Conservation (phyloP, 169 alveolate species). For the Eimeria tenella region DNA sequence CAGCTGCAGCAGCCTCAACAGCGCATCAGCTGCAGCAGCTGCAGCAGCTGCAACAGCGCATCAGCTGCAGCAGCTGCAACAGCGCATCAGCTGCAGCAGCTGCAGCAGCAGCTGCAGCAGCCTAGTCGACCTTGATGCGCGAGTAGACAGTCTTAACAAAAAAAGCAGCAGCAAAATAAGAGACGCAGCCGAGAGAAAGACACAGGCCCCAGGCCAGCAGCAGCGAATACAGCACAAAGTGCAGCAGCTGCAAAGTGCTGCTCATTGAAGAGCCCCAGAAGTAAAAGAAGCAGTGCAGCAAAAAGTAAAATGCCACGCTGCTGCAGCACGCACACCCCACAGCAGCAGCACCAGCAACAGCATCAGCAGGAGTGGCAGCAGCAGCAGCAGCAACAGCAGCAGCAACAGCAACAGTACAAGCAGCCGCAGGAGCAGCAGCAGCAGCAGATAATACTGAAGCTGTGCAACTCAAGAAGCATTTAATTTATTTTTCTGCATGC, state of each 20-base stretch:
- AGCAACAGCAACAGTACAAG: neutral
- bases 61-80: neutral
- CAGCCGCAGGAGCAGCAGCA: too few species aligned
- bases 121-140: constrained; percentile 43
- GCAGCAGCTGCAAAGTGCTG: constrained; percentile 10
- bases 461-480: too few species aligned
- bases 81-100: neutral
- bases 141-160: constrained; percentile 52
- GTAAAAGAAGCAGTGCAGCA: constrained; percentile 54
- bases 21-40: too few species aligned
- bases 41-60: neutral
- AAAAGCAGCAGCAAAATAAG: neutral
- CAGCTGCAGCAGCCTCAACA: too few species aligned
- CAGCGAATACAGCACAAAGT: constrained; percentile 45
- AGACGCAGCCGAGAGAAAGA: constrained; percentile 52
- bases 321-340: neutral
- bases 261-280: constrained; percentile 31
- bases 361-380: neutral
- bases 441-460: neutral
- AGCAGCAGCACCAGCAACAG: neutral
- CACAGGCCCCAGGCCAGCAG: constrained; percentile 53
- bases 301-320: constrained; percentile 42
- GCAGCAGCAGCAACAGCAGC: neutral
- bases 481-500: too few species aligned
- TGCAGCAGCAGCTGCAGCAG: neutral